phyloP scores from a whole-genome alignment of 1,139 yeast species.

The Pichia sp. region DNA sequence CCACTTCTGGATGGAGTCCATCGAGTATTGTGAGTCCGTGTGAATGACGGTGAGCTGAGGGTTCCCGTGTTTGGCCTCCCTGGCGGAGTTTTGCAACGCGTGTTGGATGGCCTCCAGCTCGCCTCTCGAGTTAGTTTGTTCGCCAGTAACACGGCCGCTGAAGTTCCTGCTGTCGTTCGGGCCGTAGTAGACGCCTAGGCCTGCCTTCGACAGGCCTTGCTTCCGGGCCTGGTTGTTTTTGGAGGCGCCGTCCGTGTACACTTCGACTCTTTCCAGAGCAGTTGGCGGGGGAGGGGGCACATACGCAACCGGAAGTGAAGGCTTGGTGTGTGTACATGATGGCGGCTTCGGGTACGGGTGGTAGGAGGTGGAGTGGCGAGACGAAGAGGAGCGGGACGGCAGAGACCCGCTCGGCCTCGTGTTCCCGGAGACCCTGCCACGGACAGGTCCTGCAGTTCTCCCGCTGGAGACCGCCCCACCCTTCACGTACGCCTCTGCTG shows the following conservation, averaged over 20 bases:
- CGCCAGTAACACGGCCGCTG: conserved; percentile 42
- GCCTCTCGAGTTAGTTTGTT: conserved; percentile 76
- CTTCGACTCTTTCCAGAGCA: conserved; percentile 15
- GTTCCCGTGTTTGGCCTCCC: conserved; percentile 20
- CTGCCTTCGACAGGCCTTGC: conserved; percentile 39
- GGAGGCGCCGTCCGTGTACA: conserved; percentile 75
- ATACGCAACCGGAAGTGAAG: background rate
- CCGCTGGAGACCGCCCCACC: no score
- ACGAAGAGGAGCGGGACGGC: no score
- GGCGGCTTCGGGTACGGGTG: no score
- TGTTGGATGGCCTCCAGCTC: conserved; percentile 64
- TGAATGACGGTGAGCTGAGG: conserved; percentile 18
- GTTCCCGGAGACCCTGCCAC: no score
- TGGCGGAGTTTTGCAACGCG: conserved; percentile 44
- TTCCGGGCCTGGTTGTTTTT: conserved; percentile 27
- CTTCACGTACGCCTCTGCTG: conserved; percentile 14
- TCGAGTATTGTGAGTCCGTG: conserved; percentile 59
- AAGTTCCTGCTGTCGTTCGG: conserved; percentile 40
- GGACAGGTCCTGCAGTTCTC: no score
- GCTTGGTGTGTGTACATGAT: background rate
- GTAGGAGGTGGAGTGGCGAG: no score
- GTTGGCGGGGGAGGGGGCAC: no score
- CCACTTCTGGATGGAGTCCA: conserved; percentile 50
- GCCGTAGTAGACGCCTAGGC: conserved; percentile 74
- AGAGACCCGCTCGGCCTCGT: no score